Base-by-base conservation (phyloP, 306 rosid genomes). In the Prosopis cineraria region DNA sequence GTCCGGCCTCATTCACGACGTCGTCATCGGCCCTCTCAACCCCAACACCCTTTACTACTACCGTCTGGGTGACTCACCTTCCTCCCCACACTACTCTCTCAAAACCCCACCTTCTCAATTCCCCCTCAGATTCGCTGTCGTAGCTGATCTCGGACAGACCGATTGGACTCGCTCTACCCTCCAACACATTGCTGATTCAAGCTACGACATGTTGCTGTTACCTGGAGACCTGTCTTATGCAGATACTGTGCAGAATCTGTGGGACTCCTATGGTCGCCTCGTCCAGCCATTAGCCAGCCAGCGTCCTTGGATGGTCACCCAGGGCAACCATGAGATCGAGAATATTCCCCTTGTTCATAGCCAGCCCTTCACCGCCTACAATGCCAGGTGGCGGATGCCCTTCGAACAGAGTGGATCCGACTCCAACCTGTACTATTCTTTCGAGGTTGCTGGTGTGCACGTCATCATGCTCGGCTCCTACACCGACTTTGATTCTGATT, bases 221-320 rank as follows among this genome's bases (percentile, higher is more conserved):
- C 96, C 99, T 0, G 99, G 98, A 0, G 99, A 95, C 79, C 39
- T 95, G 17, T 73, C 99, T 22, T 93, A 95, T 29, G 98, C 97
- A 10, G 97, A 95, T 44, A 0, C 1, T 0, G 0, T 10, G 2
- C 99, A 95, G 77, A 0, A 39, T 2, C 37, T 11, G 16, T 93
- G 98, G 98, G 98, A 95, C 77, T 87, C 89, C 0, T 92, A 84
- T 16, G 98, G 97, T 16, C 85, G 93, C 14, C 83, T 95, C 3
- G 97, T 91, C 0, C 93, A 86, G 80, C 93, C 98, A 37, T 73
- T 85, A 39, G 95, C 98, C 0, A 86, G 98, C 80, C 85, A 86
- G 53, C 85, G 97, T 71, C 99, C 99, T 1, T 95, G 99, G 99
- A 93, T 95, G 99, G 97, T 95, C 11, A 95, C 98, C 0, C 80